phyloP scores from a whole-genome alignment of 306 rosid species.

The Parietaria judaica region DNA sequence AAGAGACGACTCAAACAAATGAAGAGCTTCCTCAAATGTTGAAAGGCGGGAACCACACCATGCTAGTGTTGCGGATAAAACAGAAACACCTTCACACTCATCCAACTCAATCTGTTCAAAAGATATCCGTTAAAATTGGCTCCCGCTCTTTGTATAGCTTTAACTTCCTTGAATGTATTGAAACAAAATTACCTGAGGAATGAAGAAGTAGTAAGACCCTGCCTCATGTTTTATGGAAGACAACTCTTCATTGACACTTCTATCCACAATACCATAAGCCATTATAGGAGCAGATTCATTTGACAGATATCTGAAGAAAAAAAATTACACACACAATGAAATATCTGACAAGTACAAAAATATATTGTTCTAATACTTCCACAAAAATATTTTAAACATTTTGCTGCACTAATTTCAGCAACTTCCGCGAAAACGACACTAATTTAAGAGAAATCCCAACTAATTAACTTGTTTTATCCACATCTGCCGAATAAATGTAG shows the following conservation, averaged over 20 bases:
- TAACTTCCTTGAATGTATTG: neutral
- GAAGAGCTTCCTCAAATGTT: conserved; percentile 54
- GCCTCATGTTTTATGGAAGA: conserved; percentile 32
- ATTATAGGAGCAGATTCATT: conserved; percentile 42
- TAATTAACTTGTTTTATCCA: too few species aligned
- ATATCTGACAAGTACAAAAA: too few species aligned
- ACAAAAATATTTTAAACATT: too few species aligned
- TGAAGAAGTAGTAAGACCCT: conserved; percentile 52
- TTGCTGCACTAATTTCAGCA: too few species aligned
- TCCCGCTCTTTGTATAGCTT: neutral
- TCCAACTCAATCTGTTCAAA: conserved; percentile 69
- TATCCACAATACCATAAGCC: conserved; percentile 72
- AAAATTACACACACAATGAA: neutral
- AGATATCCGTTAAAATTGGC: neutral
- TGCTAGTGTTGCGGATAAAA: conserved; percentile 68
- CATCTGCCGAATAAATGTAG: too few species aligned
- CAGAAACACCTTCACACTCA: conserved; percentile 64
- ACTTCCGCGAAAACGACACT: too few species aligned
- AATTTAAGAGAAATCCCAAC: too few species aligned
- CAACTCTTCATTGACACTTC: conserved; percentile 27
- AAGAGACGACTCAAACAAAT: conserved; percentile 49
- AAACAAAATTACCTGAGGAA: conserved; percentile 66
- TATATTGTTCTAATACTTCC: too few species aligned
- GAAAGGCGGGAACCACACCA: conserved; percentile 64
- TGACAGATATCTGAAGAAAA: conserved; percentile 50